Evolutionary conservation across 208 protist species (phyloP), one percentile per base, ranked within the genome.

Genomic region (Acanthamoeba triangularis): DNA sequence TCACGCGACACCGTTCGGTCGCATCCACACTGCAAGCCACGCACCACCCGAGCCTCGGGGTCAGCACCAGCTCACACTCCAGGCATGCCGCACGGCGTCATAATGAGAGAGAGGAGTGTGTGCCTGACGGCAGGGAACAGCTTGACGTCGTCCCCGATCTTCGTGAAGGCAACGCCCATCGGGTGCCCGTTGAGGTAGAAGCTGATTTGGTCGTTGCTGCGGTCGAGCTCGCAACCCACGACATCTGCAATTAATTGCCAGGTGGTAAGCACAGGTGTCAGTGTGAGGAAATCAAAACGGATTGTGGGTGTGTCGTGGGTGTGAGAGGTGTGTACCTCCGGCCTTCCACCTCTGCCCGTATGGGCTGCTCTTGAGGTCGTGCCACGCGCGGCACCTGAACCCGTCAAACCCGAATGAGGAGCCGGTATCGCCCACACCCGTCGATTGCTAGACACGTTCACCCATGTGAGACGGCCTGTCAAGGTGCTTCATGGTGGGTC

Each of bases 201-300:
- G 44, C 76, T 85, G 35, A 85, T 85, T 30, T 85, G 76, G 5
- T 59, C 76, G 30, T 85, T 85, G 76, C 69, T 78, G 35, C 74
- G 20, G 35, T 65, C 59, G 59, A 1, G 6, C 20, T 56, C 52
- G 8, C 52, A 56, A 56, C 52, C 52, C 52, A 56, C 52, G 16
- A 56, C 8, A 56, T 56, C 52, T 56, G 16, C 52, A 56, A 20
- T 41, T 41, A 56, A 20, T 41, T 41, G 37, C 37, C 37, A 41
- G n/a, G n/a, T n/a, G n/a, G 28, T 37, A 13, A 41, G 37, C 37
- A 41, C 37, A 41, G 37, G 3, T 1, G 37, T 41, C 37, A 41
- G 37, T 41, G 37, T 41, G 37, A 41, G 37, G 37, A 41, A 3
- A 6, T 76, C 35, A 4, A 92, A n/a, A 0, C 87, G 6, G n/a